phyloP scores from a whole-genome alignment of 2,329 filamentous ascomycete genomes.

The Endocalyx cinctus region DNA sequence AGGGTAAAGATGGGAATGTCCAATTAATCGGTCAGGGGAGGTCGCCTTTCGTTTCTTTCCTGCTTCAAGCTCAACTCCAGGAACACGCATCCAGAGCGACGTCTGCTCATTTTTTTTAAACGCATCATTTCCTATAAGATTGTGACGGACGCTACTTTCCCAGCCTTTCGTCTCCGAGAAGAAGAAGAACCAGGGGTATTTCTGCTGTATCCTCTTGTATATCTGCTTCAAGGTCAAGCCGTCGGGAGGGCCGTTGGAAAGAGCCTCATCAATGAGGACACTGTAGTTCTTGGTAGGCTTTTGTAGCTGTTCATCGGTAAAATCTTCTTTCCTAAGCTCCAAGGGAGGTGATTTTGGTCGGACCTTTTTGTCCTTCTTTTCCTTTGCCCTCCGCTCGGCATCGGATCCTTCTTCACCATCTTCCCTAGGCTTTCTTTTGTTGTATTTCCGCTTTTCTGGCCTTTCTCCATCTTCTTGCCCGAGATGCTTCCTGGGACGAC shows the following conservation, averaged over 20 bases:
- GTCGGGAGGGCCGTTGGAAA: conserved; percentile 48
- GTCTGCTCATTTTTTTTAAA: conserved; percentile 55
- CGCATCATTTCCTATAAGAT: conserved; percentile 57
- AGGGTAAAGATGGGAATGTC: conserved; percentile 22
- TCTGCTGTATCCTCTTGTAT: conserved; percentile 56
- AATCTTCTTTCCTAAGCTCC: conserved; percentile 50
- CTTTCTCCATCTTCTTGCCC: conserved; percentile 52
- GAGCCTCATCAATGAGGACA: conserved; percentile 55
- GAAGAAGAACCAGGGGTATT: conserved; percentile 58
- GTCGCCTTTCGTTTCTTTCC: conserved; percentile 56
- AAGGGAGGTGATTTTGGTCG: conserved; percentile 57
- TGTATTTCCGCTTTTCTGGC: conserved; percentile 63
- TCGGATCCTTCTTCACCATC: conserved; percentile 53
- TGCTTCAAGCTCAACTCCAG: conserved; percentile 54
- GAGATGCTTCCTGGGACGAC: conserved; percentile 60
- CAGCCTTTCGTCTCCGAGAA: conserved; percentile 59
- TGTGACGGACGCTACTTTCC: conserved; percentile 62
- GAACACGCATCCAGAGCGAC: conserved; percentile 53
- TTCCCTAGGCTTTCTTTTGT: conserved; percentile 55
- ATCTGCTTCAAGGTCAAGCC: conserved; percentile 58
- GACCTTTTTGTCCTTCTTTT: conserved; percentile 57
- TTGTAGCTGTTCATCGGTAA: conserved; percentile 53
- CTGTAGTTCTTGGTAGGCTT: conserved; percentile 61
- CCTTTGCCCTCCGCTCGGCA: conserved; percentile 49
- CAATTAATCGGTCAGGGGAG: conserved; percentile 43